Evolutionary conservation across 2,329 filamentous ascomycete species (phyloP), one percentile per base, ranked within the genome.

Genomic region (Clarireedia homoeocarpa): DNA sequence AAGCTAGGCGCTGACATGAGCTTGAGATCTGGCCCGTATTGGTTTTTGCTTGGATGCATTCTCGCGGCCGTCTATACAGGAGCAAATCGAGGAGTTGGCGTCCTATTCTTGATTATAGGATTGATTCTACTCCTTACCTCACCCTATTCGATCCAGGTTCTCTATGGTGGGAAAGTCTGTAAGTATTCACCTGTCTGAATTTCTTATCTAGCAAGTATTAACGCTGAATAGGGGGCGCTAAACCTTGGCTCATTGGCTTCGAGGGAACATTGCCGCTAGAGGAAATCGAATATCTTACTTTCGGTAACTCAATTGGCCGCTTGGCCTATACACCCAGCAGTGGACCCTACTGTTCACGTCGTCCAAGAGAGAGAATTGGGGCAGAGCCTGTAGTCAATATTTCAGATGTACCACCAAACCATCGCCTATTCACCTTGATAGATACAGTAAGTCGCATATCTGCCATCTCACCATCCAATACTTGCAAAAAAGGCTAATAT

Each of bases 401-500:
- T n/a, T 10, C 42, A 2, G 51, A 61, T 38, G 42, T 60, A 20
- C 58, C 58, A 17, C 30, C 10, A 2, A 54, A 55, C 3, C 59
- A 58, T 39, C 45, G 55, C n/a, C 6, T 57, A 2, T 57, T 57
- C 57, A 70, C 68, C 0, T 61, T 71, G 12, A 63, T 71, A 5
- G 68, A 71, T 49, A 69, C 67, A 14, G 30, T 34, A 14, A 34
- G 30, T 34, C 30, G 12, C 12, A 2, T 12, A 34, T 12, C 30
- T 10, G 60, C 51, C 26, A 39, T 51, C 7, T 36, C n/a, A 15
- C 24, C 36, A 27, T 17, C 7, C 2, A 23, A 10, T 5, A 5
- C 9, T 3, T 9, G 4, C 23, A 10, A 38, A 7, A 2, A 34
- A 44, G 24, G 3, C 52, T 58, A 55, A 55, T 15, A 39, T 39